Base-by-base conservation (phyloP, 176 grass and related monocot species). In the Musa beccarii region DNA sequence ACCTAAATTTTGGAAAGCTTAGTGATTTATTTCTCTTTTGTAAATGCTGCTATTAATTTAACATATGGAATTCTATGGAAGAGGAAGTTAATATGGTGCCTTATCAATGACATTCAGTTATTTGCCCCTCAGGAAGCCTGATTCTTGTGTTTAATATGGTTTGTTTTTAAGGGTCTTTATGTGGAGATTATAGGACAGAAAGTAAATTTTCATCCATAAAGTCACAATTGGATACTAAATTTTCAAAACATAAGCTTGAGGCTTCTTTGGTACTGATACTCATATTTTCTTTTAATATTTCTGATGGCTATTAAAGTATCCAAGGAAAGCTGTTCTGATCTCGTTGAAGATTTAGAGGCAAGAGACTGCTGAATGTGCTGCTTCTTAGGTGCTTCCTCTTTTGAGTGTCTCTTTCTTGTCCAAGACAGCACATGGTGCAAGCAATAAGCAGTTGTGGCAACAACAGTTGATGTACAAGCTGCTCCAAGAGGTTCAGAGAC, bases 381-480 rank as follows among this genome's bases (percentile, higher is more conserved):
- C 52, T 63, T 26, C 66, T 52, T 64, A 56, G 53, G 66, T 71
- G 9, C 65, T 66, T 51, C 28, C 17, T 79, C 11, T 53, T 57
- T 57, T 14, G 20, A 72, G 59, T 62, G 54, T 25, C 57, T 63
- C 78, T 61, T 49, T 11, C 11, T 29, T 49, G 23, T 24, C 29
- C 43, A 52, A 14, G 17, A 71, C 82, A 69, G 29, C 56, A 52
- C 10, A 43, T 0, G 21, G 19, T 24, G 43, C 25, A 3, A 43
- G 20, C 24, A 70, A 73, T 70, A 73, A 73, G 69, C 94, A 93
- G 73, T 73, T 89, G 73, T 95, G 91, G 96, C 96, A 91, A 79
- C 90, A 99, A 51, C 86, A 95, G 54, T 79, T 93, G 81, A 81
- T 99, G 86, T 94, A 77, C 79, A 99, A 85, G 63, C 96, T 92